Conservation (phyloP, 306 rosid species). For the Neltuma alba region DNA sequence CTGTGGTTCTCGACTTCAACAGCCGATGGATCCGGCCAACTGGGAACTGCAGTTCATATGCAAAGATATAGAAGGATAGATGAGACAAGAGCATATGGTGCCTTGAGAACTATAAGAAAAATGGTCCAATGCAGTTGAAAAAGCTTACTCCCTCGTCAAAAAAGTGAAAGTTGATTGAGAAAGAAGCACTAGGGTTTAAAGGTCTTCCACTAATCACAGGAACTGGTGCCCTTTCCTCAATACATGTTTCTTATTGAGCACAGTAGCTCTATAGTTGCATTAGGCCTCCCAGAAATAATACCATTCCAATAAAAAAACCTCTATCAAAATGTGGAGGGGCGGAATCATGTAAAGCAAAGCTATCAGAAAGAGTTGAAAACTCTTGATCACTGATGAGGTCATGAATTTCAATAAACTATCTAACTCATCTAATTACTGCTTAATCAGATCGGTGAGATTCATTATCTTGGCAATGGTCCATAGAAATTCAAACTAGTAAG, state of each 20-base stretch:
- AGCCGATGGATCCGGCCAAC: slow-evolving; percentile 79
- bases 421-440: neutral
- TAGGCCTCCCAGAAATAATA: neutral
- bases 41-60: slow-evolving; percentile 59
- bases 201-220: neutral
- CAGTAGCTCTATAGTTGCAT: neutral
- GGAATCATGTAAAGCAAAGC: neutral
- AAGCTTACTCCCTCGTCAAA: neutral
- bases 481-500: neutral
- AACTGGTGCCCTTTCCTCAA: neutral
- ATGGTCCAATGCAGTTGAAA: neutral
- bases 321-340: neutral
- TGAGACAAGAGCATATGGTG: slow-evolving; percentile 21
- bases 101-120: slow-evolving; percentile 13
- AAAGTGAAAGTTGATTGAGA: neutral
- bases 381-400: neutral
- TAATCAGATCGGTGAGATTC: neutral
- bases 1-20: slow-evolving; percentile 63
- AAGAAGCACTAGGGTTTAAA: neutral
- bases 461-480: neutral
- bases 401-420: neutral
- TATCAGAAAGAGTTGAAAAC: neutral
- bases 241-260: neutral
- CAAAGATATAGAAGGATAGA: neutral
- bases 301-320: neutral